Conservation (phyloP, 2,329 filamentous ascomycete genomes). For the Fonsecaea pugnacius region DNA sequence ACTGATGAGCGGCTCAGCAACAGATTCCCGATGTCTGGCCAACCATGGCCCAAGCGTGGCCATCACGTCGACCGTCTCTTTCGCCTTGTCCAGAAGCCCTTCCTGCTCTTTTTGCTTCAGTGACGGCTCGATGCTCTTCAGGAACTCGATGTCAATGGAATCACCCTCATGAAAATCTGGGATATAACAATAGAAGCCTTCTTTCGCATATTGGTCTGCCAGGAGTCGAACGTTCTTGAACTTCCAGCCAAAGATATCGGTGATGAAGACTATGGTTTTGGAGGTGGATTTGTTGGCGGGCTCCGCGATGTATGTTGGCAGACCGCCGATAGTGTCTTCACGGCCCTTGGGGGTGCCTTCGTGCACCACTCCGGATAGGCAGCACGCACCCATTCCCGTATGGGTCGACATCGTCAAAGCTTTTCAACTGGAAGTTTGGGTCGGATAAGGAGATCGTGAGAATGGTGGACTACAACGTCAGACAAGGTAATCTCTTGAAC, state of each 20-base stretch:
- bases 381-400: constrained; percentile 49
- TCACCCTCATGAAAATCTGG: constrained; percentile 49
- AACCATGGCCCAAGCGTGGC: constrained; percentile 52
- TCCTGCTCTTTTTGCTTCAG: constrained; percentile 46
- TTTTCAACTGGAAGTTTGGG: not conserved
- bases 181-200: constrained; percentile 53
- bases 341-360: constrained; percentile 41
- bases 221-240: constrained; percentile 53
- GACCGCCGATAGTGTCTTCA: constrained; percentile 47
- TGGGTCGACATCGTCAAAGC: constrained; percentile 39
- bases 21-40: constrained; percentile 49
- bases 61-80: constrained; percentile 47
- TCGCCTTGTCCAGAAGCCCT: constrained; percentile 46
- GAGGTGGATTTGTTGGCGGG: constrained; percentile 48
- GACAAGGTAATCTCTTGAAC: not conserved
- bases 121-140: constrained; percentile 50
- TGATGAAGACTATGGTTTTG: constrained; percentile 54
- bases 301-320: constrained; percentile 52
- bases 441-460: not conserved
- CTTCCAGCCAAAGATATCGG: constrained; percentile 57
- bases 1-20: constrained; percentile 50
- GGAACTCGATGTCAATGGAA: constrained; percentile 46
- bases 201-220: constrained; percentile 54
- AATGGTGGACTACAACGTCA: not conserved
- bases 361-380: constrained; percentile 44